phyloP scores from a whole-genome alignment of 345 rosid genomes.

The Acer negundo region DNA sequence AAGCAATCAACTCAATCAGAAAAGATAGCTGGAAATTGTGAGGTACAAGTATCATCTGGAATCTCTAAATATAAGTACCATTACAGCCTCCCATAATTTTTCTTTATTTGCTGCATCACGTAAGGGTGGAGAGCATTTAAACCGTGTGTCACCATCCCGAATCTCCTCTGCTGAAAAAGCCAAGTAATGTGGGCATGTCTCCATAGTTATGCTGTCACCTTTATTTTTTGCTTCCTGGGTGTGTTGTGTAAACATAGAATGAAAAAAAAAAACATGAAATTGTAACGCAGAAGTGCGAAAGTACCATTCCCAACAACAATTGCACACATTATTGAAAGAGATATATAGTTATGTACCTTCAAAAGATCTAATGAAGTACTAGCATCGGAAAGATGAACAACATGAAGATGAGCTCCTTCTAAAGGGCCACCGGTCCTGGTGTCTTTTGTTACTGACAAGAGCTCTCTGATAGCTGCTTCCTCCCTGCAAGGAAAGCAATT shows the following conservation, averaged over 20 bases:
- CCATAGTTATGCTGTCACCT: slow-evolving; percentile 83
- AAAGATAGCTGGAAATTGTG: slow-evolving; percentile 6
- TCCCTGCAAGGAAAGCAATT: slow-evolving; percentile 53
- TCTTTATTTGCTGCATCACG: slow-evolving; percentile 78
- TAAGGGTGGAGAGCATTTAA: slow-evolving; percentile 94
- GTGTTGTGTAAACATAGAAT: not conserved
- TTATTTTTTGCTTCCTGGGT: slow-evolving; percentile 68
- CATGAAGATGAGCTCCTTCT: slow-evolving; percentile 94
- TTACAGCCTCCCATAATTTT: slow-evolving; percentile 81
- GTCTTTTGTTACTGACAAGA: slow-evolving; percentile 63
- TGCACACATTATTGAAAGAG: not conserved
- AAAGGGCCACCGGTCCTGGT: slow-evolving; percentile 73
- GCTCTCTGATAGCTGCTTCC: slow-evolving; percentile 79
- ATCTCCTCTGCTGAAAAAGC: slow-evolving; percentile 97
- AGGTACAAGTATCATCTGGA: slow-evolving; percentile 9
- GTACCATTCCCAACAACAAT: not conserved
- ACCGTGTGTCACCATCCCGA: slow-evolving; percentile 87
- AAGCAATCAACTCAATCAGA: not conserved
- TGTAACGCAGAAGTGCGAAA: not conserved
- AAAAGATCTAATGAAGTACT: slow-evolving; percentile 72
- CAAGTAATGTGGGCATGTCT: slow-evolving; percentile 95
- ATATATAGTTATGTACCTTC: slow-evolving; percentile 48
- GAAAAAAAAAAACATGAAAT: not conserved
- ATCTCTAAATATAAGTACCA: slow-evolving; percentile 45
- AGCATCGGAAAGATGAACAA: slow-evolving; percentile 93